phyloP scores from a whole-genome alignment of 2,329 filamentous ascomycete genomes.

The Colletotrichum orchidophilum region DNA sequence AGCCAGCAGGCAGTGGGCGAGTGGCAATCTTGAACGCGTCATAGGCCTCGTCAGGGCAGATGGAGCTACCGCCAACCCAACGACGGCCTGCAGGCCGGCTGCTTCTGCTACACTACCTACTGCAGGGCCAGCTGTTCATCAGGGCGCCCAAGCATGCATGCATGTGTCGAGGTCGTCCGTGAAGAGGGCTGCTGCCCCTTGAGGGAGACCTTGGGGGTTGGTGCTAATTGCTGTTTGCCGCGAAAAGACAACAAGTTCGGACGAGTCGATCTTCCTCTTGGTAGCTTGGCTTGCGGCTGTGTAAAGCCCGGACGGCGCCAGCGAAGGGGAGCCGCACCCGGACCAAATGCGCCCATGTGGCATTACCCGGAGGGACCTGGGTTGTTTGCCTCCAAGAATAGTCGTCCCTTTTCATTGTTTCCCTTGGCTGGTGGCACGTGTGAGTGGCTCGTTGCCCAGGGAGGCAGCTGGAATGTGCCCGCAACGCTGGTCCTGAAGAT shows the following conservation, averaged over 20 bases:
- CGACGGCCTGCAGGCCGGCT: neutral
- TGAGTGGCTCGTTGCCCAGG: slow-evolving; percentile 3
- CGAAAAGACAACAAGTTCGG: neutral
- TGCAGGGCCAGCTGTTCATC: neutral
- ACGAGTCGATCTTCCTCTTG: slow-evolving; percentile 6
- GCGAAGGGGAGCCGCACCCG: neutral
- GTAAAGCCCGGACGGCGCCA: neutral
- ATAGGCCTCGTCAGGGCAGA: slow-evolving; percentile 30
- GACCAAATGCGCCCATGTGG: slow-evolving; percentile 7
- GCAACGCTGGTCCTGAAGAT: slow-evolving; percentile 1
- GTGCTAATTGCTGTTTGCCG: neutral
- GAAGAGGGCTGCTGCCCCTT: neutral
- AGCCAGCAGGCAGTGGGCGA: slow-evolving; percentile 9
- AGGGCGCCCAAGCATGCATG: neutral
- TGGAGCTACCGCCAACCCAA: neutral
- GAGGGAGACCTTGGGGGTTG: neutral
- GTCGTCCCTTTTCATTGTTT: neutral
- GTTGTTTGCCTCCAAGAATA: slow-evolving; percentile 12
- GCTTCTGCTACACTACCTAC: neutral
- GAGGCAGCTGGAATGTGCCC: neutral
- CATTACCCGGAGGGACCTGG: neutral
- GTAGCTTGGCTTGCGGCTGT: neutral
- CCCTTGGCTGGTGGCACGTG: neutral
- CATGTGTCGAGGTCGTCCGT: neutral
- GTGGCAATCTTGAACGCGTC: slow-evolving; percentile 29